Evolutionary conservation across 176 grass and related monocot species (phyloP).

Genomic region (Hyparrhenia diplandra): DNA sequence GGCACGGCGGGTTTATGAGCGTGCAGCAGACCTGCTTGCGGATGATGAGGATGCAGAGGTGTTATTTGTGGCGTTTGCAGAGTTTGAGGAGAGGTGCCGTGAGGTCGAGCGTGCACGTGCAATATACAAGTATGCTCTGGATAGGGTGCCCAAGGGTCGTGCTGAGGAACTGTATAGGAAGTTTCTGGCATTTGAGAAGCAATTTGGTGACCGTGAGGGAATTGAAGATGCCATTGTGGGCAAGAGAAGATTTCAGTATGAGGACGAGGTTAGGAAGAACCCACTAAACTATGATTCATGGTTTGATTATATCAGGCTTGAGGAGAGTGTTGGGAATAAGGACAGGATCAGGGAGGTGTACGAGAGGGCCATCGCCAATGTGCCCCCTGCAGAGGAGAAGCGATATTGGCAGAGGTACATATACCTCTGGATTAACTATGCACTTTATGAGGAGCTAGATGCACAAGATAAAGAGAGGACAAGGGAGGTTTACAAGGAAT

Average conservation of each 20-base stretch:
- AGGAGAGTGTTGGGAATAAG: constrained; percentile 72
- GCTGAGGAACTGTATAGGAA: constrained; percentile 81
- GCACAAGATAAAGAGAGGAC: constrained; percentile 55
- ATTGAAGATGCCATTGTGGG: constrained; percentile 73
- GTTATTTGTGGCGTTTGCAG: constrained; percentile 71
- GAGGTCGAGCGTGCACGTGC: constrained; percentile 56
- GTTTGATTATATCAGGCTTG: constrained; percentile 83
- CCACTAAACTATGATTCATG: constrained; percentile 81
- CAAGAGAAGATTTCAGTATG: constrained; percentile 70
- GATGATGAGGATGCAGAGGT: constrained; percentile 63
- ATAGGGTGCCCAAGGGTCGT: constrained; percentile 59
- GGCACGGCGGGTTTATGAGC: constrained; percentile 49
- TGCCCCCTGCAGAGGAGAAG: constrained; percentile 78
- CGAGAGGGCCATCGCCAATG: constrained; percentile 61
- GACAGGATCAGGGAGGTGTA: constrained; percentile 71
- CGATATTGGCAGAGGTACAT: constrained; percentile 84
- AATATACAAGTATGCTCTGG: constrained; percentile 66
- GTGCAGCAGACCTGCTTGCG: constrained; percentile 48
- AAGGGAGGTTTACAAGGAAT: constrained; percentile 73
- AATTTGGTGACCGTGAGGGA: constrained; percentile 54
- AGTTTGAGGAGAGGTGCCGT: constrained; percentile 71
- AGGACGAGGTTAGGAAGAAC: constrained; percentile 85
- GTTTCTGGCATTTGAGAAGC: constrained; percentile 70
- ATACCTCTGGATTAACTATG: constrained; percentile 85
- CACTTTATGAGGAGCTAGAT: constrained; percentile 83